Base-by-base conservation (phyloP, 345 rosid genomes). In the Atalantia buxifolia region DNA sequence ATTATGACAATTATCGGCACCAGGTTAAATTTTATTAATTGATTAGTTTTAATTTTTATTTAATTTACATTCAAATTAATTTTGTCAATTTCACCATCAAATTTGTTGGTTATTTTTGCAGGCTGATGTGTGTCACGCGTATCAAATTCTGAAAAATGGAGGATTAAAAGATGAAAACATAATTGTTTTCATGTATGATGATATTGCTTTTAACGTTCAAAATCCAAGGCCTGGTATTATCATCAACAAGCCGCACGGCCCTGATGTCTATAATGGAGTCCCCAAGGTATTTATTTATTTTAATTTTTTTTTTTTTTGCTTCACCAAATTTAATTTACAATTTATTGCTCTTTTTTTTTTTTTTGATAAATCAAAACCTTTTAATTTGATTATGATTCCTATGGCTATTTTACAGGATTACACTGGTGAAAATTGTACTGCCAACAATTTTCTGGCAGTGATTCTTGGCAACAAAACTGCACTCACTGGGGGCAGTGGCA, bases 111-210 rank as follows among this genome's bases (percentile, higher is more conserved):
- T 28, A 75, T 65, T 33, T 33, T 67, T 78, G 6, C 79, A 92
- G 94, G 94, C 97, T 22, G 92, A 93, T 80, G 76, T 90, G 28
- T 90, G 97, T 73, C 97, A 93, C 78, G 95, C 95, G 4, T 91
- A 93, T 75, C 95, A 91, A 61, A 75, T 84, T 9, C 67, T 90
- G 64, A 84, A 77, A 70, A 84, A 75, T 53, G 92, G 92, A 1
- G 97, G 95, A 63, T 1, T 90, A 67, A 82, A 86, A 66, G 95
- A 91, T 5, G 93, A 93, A 59, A 93, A 93, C 83, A 93, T 91
- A 22, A 83, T 91, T 16, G 95, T 93, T 53, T 90, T 93, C 85
- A 91, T 93, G 97, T 89, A 91, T 57, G 97, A 91, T 80, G 97
- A 91, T 75, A 89, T 93, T 13, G 97, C 97, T 1, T 72, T 80